Base-by-base conservation (phyloP, 2,329 filamentous ascomycete species). In the Cordyceps cicadae region DNA sequence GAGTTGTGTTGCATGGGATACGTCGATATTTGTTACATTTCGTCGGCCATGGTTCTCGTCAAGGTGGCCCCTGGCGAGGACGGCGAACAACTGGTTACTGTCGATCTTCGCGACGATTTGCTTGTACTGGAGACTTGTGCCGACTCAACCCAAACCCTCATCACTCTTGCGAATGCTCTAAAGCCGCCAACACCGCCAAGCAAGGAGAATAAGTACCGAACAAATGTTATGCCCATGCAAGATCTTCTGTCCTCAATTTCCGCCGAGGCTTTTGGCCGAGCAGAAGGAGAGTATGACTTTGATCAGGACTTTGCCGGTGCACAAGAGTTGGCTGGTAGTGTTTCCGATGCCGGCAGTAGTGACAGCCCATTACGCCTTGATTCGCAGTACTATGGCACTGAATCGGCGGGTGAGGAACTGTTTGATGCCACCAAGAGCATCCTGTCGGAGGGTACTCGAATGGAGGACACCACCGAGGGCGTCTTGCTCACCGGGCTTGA, bases 111-210 rank as follows among this genome's bases (percentile, higher is more conserved):
- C 63, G 92, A 96, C 68, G 88, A 96, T 65, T 80, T 99, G 1
- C 79, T 99, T 58, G 87, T 99, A 39, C 76, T 99, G 7, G 94
- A 99, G 73, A 95, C 92, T 1, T 99, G 95, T 68, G 94, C 94
- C 34, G 94, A 99, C 73, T 99, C 94, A 1, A 97, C 92, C 0
- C 92, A 97, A 71, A 99, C 94, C 0, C 80, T 99, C 15, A 87
- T 96, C 57, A 81, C 83, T 2, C 81, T 96, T 48, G 76, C 92
- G 17, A 90, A 89, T 67, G 92, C 88, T 0, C 79, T 99, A 5
- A 86, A 87, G 43, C 94, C 93, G 5, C 93, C 94, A 1, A 87
- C 85, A 8, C 88, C 92, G 0, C 91, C 92, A 1, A 93, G 84
- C 68, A 90, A 88, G 63, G 87, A 89, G 66, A 84, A 87, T 65